Percentiles rank a stretch among this genome's conserved stretches.
Conservation (phyloP, 2,329 filamentous ascomycete species). For the Pyricularia sp. region DNA sequence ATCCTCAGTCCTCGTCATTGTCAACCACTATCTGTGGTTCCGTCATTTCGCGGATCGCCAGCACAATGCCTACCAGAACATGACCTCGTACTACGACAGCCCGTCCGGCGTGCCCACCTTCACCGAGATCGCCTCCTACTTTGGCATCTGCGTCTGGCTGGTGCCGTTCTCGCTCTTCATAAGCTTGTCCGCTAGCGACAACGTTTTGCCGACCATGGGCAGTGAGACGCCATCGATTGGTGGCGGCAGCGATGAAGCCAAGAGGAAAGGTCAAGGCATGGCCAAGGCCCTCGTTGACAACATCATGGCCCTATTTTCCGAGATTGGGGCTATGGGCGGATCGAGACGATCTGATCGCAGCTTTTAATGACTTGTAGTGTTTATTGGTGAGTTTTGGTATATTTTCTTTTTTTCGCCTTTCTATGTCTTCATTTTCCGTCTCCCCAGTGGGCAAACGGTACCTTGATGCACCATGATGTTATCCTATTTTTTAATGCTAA, state of each 20-base stretch:
- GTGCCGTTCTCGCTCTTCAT: slow-evolving; percentile 95
- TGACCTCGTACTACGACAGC: slow-evolving; percentile 53
- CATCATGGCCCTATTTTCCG: slow-evolving; percentile 41
- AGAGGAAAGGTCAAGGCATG: slow-evolving; percentile 49
- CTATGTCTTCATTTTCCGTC: neutral
- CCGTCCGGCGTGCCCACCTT: slow-evolving; percentile 64
- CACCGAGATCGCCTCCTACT: slow-evolving; percentile 91
- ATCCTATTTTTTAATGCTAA: slow-evolving; percentile 2
- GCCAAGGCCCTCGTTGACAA: slow-evolving; percentile 56
- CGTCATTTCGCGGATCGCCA: slow-evolving; percentile 70
- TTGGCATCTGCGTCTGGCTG: slow-evolving; percentile 93
- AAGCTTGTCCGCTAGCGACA: slow-evolving; percentile 86
- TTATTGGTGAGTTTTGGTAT: neutral
- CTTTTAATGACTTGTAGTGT: slow-evolving; percentile 17
- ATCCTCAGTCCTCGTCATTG: slow-evolving; percentile 63
- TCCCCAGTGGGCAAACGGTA: neutral
- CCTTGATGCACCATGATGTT: slow-evolving; percentile 1
- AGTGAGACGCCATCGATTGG: slow-evolving; percentile 46
- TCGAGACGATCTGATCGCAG: slow-evolving; percentile 30
- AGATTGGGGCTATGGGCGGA: slow-evolving; percentile 29
- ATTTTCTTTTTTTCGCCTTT: neutral
- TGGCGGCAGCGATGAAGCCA: slow-evolving; percentile 34
- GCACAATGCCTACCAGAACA: slow-evolving; percentile 44
- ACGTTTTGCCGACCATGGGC: slow-evolving; percentile 87
- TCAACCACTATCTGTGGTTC: slow-evolving; percentile 97